Percentiles rank a stretch among this genome's conserved stretches.
Evolutionary conservation across 352 stramenopile genomes (phyloP).

Genomic region (Pythium myriotylum): DNA sequence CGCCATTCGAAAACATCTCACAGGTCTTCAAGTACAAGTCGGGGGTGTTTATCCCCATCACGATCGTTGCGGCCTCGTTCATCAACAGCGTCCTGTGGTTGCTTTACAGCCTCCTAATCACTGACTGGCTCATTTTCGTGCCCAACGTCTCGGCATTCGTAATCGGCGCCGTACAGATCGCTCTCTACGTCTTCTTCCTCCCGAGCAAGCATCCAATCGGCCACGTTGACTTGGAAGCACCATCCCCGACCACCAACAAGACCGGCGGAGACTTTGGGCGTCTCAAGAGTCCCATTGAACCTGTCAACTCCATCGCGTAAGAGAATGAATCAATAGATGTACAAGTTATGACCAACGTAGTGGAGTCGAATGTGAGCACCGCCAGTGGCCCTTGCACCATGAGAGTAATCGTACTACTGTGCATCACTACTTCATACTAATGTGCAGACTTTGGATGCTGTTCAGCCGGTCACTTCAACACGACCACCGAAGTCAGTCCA

Average conservation of each 20-base stretch:
- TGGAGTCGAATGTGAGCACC: no score
- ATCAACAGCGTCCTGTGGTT: slow-evolving; percentile 56
- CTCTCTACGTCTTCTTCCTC: slow-evolving; percentile 49
- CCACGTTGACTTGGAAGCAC: not conserved
- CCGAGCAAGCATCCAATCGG: slow-evolving; percentile 21
- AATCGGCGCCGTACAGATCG: slow-evolving; percentile 38
- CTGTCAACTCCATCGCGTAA: no score
- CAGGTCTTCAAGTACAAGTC: slow-evolving; percentile 26
- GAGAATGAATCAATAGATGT: no score
- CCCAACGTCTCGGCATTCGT: slow-evolving; percentile 44
- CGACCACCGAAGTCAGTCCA: no score
- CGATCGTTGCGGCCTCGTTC: slow-evolving; percentile 41
- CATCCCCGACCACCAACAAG: not conserved
- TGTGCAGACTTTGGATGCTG: no score
- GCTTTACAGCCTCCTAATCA: slow-evolving; percentile 41
- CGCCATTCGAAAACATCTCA: slow-evolving; percentile 46
- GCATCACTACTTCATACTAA: no score
- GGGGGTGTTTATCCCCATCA: slow-evolving; percentile 47
- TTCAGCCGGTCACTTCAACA: no score
- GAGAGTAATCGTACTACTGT: no score
- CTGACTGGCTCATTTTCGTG: slow-evolving; percentile 57
- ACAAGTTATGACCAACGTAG: no score
- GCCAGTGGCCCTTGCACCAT: no score
- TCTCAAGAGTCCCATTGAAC: not conserved
- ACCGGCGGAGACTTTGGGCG: not conserved